Evolutionary conservation across 2,329 filamentous ascomycete genomes (phyloP), one percentile per base, ranked within the genome.

Genomic region (Tolypocladium endophyticum): DNA sequence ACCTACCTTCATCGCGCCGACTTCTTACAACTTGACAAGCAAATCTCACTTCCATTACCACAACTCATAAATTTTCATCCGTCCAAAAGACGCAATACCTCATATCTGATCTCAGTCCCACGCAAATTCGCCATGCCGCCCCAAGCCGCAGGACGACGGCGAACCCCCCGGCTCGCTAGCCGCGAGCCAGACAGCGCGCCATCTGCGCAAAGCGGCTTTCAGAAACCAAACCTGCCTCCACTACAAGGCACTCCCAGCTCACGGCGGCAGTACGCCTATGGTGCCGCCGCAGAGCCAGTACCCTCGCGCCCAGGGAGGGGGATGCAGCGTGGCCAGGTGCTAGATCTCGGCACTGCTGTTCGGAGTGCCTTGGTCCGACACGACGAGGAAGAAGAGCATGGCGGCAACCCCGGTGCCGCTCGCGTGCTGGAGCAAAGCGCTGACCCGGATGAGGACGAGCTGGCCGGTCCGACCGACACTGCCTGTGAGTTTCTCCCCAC

Each of bases 221-320:
- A 63, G 41, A 68, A 66, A 33, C 69, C 68, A 39, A 65, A 67
- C 7, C 58, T 70, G 14, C 69, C 68, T 18, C 57, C 62, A 2
- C 60, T 68, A 4, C 62, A 65, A 41, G 73, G 70, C 4, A 74
- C 73, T 0, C 72, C 73, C 6, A 73, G 71, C 53, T 67, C 71
- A 14, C 67, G 72, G 36, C 67, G 73, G 45, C 72, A 74, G 61
- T 75, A 74, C 59, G 69, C 72, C 1, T 76, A 76, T 63, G 73
- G 73, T 39, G 71, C 73, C 39, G 71, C 60, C n/a, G 68, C 63
- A 36, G 73, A 76, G 56, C 73, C 73, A 2, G 63, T 64, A 23
- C 68, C 68, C 25, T 58, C 62, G 39, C 61, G 65, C 12, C 64
- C 65, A 5, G 61, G 60, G 2, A 59, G 63, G 9, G 61, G 61